Evolutionary conservation across 139 green algal genomes (phyloP).

Genomic region (Asterochloris sp.): DNA sequence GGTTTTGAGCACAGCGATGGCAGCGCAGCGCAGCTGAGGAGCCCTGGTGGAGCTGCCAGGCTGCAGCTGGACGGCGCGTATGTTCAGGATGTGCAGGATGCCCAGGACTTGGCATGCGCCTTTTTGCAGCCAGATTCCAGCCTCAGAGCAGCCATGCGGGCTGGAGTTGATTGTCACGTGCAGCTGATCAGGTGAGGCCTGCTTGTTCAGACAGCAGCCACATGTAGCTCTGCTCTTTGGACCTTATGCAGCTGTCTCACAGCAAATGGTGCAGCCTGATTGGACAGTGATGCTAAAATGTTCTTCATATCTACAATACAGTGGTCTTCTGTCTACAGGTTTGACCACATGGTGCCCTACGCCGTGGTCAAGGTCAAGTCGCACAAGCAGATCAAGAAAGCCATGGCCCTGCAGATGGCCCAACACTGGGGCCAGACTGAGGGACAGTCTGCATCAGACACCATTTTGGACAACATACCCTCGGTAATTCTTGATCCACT

Average conservation of each 20-base stretch:
- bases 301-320: not conserved
- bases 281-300: not conserved
- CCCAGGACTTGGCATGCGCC: not conserved
- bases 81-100: constrained; percentile 4
- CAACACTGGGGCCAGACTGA: not conserved
- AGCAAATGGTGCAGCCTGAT: not conserved
- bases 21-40: not conserved
- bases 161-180: not conserved
- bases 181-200: not conserved
- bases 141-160: not conserved
- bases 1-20: not conserved
- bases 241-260: not conserved
- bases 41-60: not conserved
- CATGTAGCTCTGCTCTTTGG: not conserved
- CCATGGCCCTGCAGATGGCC: not conserved
- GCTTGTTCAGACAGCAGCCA: not conserved
- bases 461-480: not conserved
- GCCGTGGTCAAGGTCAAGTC: not conserved
- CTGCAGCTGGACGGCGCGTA: not conserved
- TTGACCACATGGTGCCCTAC: constrained; percentile 2
- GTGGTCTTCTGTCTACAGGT: not conserved
- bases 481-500: not conserved
- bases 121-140: not conserved
- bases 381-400: not conserved
- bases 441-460: not conserved